A percentile compares a stretch with the other conserved stretches of the same genome.
These are phyloP conservation scores for Corylus heterophylla DNA, from an alignment of 306 rosid species.

Conservation along the genomic window DNA sequence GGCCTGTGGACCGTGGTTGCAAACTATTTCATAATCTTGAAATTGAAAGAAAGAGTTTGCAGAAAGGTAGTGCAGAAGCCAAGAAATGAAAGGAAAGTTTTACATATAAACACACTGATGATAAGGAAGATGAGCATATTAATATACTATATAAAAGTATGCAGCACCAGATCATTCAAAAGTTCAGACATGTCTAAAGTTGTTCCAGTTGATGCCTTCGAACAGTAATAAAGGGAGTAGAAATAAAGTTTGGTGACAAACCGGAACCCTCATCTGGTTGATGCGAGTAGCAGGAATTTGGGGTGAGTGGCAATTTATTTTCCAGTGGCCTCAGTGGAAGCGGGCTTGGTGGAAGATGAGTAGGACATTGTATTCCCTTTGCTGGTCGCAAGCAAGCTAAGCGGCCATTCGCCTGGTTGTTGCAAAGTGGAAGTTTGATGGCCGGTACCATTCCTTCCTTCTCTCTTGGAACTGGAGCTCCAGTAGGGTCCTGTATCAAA, in stretches of 20 bases:
- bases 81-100: background rate
- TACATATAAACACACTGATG: background rate
- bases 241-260: conserved; percentile 32
- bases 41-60: too few species aligned
- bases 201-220: conserved; percentile 23
- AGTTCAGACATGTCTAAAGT: background rate
- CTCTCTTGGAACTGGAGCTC: conserved; percentile 5
- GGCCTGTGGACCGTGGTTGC: too few species aligned
- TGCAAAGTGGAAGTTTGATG: conserved; percentile 13
- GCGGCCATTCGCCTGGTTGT: conserved; percentile 1
- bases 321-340: conserved; percentile 35
- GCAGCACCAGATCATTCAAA: background rate
- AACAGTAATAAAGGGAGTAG: conserved; percentile 39
- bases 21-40: too few species aligned
- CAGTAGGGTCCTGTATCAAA: background rate
- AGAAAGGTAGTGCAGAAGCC: too few species aligned
- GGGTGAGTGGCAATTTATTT: conserved; percentile 36
- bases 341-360: conserved; percentile 26
- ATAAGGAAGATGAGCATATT: background rate
- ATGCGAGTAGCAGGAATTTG: conserved; percentile 22
- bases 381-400: conserved; percentile 5
- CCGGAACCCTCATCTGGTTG: background rate
- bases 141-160: background rate
- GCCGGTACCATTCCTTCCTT: conserved; percentile 14
- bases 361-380: conserved; percentile 29